Base-by-base conservation (phyloP, 2,329 filamentous ascomycete genomes). In the Fusarium sp. region DNA sequence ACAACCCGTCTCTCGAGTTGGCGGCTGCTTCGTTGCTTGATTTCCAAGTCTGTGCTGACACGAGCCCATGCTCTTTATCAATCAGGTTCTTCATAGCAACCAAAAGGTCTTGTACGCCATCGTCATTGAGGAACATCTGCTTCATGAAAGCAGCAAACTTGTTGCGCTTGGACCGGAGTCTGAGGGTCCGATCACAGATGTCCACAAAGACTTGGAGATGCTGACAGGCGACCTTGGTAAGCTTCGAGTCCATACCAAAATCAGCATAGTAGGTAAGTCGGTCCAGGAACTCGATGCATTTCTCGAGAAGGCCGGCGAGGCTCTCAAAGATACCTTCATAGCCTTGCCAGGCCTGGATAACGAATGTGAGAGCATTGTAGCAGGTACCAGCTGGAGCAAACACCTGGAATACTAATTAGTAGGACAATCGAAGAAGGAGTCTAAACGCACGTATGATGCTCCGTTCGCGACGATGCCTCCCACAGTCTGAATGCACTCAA, bases 101-200 rank as follows among this genome's bases (percentile, higher is more conserved):
- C 6, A 59, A 1, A 0, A 59, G 55, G 10, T 26, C 35, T 7
- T 59, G 55, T 9, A 59, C 38, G 7, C 55, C 55, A 32, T 59
- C 55, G 20, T 59, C 55, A 6, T 33, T 59, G 9, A 59, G 45
- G 17, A 59, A 53, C 46, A 53, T 59, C n/a, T 59, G 56, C 11
- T 41, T 59, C 46, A 59, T 53, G 6, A 53, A 59, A 4, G 37
- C 46, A 17, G 46, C 27, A 27, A 59, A 53, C 5, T 53, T 59
- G 37, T 35, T 53, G 2, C 56, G 38, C 18, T 53, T 59, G 7
- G 45, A 53, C 1, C 56, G 27, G 2, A 59, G 56, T n/a, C 30
- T n/a, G 3, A 59, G 46, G 2, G 35, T 59, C 13, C 23, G 45
- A 3, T 59, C 46, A 14, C 56, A 59, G 14, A 59, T 59, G 1